A percentile compares a stretch with the other conserved stretches of the same genome.
Conservation (phyloP, 345 rosid genomes). For the Syzygium aqueum region DNA sequence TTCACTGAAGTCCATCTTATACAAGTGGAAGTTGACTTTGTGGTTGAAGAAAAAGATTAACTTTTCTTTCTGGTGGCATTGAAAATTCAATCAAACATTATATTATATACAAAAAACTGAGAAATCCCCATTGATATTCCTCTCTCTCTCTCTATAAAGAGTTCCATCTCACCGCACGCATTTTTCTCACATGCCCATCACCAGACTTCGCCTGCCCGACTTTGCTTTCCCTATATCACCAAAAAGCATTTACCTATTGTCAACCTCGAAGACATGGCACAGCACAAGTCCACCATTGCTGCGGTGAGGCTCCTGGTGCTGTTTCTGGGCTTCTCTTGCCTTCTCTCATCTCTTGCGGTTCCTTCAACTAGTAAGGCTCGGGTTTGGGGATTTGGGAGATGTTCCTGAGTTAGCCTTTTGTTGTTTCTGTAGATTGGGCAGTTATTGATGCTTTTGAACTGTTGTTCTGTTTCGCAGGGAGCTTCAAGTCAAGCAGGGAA, state of each 20-base stretch:
- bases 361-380: conserved; percentile 21
- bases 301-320: conserved; percentile 10
- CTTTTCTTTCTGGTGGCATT: not conserved
- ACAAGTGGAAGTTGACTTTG: not conserved
- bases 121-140: not conserved
- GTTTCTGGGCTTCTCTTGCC: conserved; percentile 20
- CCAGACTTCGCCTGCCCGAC: not conserved
- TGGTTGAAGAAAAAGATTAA: not conserved
- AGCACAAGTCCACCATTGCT: conserved; percentile 1
- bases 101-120: not conserved
- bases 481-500: conserved; percentile 19
- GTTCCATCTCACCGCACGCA: not conserved
- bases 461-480: conserved; percentile 15
- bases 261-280: not conserved
- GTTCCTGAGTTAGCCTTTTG: not conserved
- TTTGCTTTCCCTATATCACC: not conserved
- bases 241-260: not conserved
- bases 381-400: not conserved
- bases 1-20: not conserved
- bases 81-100: not conserved
- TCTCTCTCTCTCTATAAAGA: not conserved
- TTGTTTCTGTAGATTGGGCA: not conserved
- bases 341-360: conserved; percentile 18
- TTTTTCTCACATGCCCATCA: not conserved
- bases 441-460: not conserved